Evolutionary conservation across 306 rosid species (phyloP), one percentile per base, ranked within the genome.

Genomic region (Coriaria nepalensis): DNA sequence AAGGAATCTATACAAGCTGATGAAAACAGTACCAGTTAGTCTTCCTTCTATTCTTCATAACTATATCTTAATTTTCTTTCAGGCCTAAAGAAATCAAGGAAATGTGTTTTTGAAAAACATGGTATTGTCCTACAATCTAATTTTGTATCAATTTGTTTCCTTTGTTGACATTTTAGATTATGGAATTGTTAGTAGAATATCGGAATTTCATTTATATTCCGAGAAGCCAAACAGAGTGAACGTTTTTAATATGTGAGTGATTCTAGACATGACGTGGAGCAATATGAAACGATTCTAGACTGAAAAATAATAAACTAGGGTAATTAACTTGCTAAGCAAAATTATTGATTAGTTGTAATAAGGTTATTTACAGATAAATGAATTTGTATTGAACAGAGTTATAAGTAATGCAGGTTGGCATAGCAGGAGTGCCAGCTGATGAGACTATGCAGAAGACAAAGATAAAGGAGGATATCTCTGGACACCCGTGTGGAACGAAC

Each of bases 401-500:
- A 20, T 20, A 20, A 20, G 29, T 20, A 4, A 41, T 35, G 39
- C 63, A 76, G 83, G 61, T 76, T 7, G 52, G 50, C 35, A 68
- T 76, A n/a, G 67, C 68, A 65, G 97, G 97, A 52, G 93, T 81
- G 49, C 79, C 81, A 14, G 70, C 70, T 41, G 95, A 88, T 60
- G 49, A 62, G 2, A 63, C 13, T 10, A 73, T 66, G 62, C 62
- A 74, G 73, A 78, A 66, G 58, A 88, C 95, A 33, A 74, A 6
- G 55, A 49, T 70, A 52, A 60, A 76, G 8, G 40, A 55, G 1
- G 93, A 83, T 43, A 47, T 78, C 4, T 88, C 4, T 88, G 97
- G 97, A 64, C 68, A 52, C 97, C 97, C 0, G 64, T 77, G 0
- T 84, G 97, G 97, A 73, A 75, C 7, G 76, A 81, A 61, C 95